Conservation (phyloP, 2,329 filamentous ascomycete species). For the Colletotrichum falcatum region DNA sequence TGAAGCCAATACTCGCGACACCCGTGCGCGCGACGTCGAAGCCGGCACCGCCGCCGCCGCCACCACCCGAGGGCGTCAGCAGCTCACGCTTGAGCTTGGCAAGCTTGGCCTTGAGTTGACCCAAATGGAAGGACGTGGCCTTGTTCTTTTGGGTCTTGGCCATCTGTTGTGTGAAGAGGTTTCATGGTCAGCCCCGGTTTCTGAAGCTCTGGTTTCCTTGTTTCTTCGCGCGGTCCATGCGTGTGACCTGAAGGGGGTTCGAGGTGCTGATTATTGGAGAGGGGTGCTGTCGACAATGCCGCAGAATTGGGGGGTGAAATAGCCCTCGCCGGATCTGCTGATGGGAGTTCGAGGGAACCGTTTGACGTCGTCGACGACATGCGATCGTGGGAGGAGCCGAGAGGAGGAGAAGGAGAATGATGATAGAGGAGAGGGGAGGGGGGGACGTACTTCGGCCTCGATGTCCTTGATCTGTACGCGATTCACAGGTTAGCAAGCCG, state of each 20-base stretch:
- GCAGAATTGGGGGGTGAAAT: not conserved
- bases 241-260: not conserved
- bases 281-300: not conserved
- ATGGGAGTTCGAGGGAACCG: not conserved
- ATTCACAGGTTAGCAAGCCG: slow-evolving; percentile 48
- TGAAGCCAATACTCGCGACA: slow-evolving; percentile 97
- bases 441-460: slow-evolving; percentile 83
- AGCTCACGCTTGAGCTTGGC: slow-evolving; percentile 98
- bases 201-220: not conserved
- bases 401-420: slow-evolving; percentile 16
- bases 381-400: slow-evolving; percentile 1
- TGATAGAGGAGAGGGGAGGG: slow-evolving; percentile 20
- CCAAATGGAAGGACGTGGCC: slow-evolving; percentile 91
- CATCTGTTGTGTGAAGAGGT: slow-evolving; percentile 71
- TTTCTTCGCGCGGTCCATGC: not conserved
- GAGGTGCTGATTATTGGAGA: not conserved
- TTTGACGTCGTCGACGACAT: slow-evolving; percentile 21
- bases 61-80: slow-evolving; percentile 85
- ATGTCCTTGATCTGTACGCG: slow-evolving; percentile 87
- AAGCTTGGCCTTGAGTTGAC: slow-evolving; percentile 97
- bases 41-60: slow-evolving; percentile 86
- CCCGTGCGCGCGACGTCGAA: slow-evolving; percentile 99
- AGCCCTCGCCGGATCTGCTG: not conserved
- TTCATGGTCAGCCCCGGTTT: slow-evolving; percentile 4
- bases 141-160: slow-evolving; percentile 98